A percentile compares a stretch with the other conserved stretches of the same genome.
phyloP scores from a whole-genome alignment of 2,329 filamentous ascomycete genomes.

The Diplodia scrobiculata region DNA sequence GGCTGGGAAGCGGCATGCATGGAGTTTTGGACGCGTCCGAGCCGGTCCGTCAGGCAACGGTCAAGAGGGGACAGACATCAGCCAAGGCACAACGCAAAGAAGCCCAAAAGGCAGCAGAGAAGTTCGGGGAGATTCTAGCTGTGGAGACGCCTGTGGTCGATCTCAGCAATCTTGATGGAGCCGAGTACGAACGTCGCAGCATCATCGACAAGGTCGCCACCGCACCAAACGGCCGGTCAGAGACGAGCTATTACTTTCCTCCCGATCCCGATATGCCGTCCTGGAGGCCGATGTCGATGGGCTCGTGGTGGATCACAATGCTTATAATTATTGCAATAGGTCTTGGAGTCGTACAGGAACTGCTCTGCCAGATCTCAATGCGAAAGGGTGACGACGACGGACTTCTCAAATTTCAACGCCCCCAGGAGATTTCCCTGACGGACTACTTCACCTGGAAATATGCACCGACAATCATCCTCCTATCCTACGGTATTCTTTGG shows the following conservation, averaged over 20 bases:
- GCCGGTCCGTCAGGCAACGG: conserved; percentile 31
- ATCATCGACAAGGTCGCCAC: conserved; percentile 33
- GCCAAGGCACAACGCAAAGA: conserved; percentile 35
- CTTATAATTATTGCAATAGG: conserved; percentile 41
- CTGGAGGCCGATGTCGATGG: conserved; percentile 47
- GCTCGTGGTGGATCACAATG: conserved; percentile 41
- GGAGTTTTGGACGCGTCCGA: conserved; percentile 42
- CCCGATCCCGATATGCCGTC: conserved; percentile 45
- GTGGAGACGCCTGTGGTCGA: conserved; percentile 42
- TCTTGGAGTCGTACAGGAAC: conserved; percentile 44
- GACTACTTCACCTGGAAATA: conserved; percentile 46
- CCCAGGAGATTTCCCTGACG: conserved; percentile 38
- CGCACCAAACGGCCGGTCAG: conserved; percentile 26
- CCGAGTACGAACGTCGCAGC: conserved; percentile 40
- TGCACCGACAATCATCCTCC: conserved; percentile 50
- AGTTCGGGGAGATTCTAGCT: conserved; percentile 49
- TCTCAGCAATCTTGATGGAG: conserved; percentile 47
- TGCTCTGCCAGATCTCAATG: conserved; percentile 43
- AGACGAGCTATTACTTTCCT: conserved; percentile 46
- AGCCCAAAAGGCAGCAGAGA: conserved; percentile 49
- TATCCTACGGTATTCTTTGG: conserved; percentile 54
- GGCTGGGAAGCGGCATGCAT: conserved; percentile 37
- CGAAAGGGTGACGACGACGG: conserved; percentile 35
- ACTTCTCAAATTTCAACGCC: conserved; percentile 38
- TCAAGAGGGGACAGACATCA: conserved; percentile 11